These are phyloP conservation scores for Tagetes erecta DNA, from an alignment of 129 eudicot species.

Conservation along the genomic window DNA sequence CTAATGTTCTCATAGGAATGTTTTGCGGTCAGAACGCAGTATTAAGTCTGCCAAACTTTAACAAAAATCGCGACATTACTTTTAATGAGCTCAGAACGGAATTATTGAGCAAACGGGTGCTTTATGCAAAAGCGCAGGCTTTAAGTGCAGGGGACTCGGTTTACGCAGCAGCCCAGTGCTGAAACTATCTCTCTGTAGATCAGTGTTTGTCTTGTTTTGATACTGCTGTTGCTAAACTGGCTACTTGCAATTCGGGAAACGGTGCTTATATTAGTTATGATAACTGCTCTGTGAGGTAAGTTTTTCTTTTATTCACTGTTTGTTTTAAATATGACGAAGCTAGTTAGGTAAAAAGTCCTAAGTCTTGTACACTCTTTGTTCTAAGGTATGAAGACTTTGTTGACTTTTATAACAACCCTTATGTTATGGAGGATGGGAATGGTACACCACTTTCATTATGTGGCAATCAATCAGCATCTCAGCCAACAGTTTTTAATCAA, in stretches of 20 bases:
- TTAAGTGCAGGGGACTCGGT: constrained; percentile 53
- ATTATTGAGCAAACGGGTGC: constrained; percentile 23
- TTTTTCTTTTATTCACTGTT: background rate
- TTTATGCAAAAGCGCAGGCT: constrained; percentile 48
- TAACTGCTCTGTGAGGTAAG: constrained; percentile 59
- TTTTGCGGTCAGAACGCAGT: constrained; percentile 22
- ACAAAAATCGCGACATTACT: constrained; percentile 45
- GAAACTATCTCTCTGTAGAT: constrained; percentile 48
- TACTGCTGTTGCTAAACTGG: constrained; percentile 42
- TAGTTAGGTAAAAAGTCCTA: background rate
- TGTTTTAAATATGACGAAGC: too few species aligned
- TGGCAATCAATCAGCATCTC: constrained; percentile 47
- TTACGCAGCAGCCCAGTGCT: constrained; percentile 57
- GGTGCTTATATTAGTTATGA: constrained; percentile 61
- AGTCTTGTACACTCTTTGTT: background rate
- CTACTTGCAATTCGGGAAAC: constrained; percentile 50
- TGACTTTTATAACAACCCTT: constrained; percentile 31
- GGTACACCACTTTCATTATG: constrained; percentile 46
- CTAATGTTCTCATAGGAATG: background rate
- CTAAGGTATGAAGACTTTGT: constrained; percentile 58
- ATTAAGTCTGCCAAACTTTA: constrained; percentile 19
- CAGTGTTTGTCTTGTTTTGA: constrained; percentile 62
- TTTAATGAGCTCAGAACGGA: constrained; percentile 48
- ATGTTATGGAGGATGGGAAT: constrained; percentile 42
- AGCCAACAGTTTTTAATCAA: constrained; percentile 32